These are phyloP conservation scores for Physcomitrellopsis africana DNA, from an alignment of 225 moss, liverwort and hornwort genomes.

Conservation along the genomic window DNA sequence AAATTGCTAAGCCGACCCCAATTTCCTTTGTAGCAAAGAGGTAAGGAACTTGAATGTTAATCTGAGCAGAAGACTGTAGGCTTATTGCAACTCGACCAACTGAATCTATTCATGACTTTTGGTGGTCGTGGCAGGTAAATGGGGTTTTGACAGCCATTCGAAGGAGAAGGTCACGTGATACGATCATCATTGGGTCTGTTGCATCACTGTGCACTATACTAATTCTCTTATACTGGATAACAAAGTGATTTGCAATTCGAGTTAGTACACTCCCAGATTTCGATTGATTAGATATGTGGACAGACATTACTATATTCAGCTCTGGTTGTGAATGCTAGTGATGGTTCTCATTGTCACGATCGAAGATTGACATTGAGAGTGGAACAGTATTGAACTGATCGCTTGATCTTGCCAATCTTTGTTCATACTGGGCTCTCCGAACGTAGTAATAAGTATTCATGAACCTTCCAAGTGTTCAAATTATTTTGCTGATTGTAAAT, in stretches of 20 bases:
- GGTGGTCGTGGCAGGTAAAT: constrained; percentile 53
- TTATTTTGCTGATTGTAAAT: constrained; percentile 38
- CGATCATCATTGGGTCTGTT: constrained; percentile 66
- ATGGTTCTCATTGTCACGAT: neutral
- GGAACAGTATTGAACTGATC: neutral
- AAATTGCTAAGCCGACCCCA: no score
- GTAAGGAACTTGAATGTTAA: neutral
- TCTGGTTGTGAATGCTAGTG: neutral
- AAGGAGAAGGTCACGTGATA: constrained; percentile 75
- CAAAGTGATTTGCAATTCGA: constrained; percentile 47
- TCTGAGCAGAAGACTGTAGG: neutral
- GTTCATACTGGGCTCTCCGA: constrained; percentile 6
- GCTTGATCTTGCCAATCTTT: constrained; percentile 12
- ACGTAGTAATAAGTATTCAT: constrained; percentile 20
- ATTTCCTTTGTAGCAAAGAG: neutral
- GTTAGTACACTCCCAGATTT: neutral
- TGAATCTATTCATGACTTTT: neutral
- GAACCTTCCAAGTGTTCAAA: constrained; percentile 21
- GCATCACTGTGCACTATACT: constrained; percentile 71
- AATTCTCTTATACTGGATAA: constrained; percentile 80
- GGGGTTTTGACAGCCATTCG: constrained; percentile 68
- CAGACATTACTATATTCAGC: neutral
- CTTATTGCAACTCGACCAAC: neutral
- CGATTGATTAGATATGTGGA: neutral
- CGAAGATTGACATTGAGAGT: neutral